phyloP scores from a whole-genome alignment of 805 yeast species.

The Sugiyamaella chiloensis region DNA sequence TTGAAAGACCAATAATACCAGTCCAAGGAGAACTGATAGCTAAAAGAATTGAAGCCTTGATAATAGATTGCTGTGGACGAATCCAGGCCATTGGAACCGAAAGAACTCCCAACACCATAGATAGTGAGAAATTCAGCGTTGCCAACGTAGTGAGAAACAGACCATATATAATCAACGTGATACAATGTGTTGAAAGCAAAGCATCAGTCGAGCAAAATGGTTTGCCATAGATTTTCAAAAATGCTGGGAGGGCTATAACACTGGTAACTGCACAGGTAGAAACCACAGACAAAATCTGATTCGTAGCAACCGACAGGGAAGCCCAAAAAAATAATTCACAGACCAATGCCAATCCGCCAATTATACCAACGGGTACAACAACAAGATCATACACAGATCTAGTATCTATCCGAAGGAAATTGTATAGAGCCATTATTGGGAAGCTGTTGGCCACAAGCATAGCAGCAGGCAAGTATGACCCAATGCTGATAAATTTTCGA shows the following conservation, averaged over 20 bases:
- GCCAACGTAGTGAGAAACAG: slow-evolving; percentile 68
- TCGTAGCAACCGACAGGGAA: slow-evolving; percentile 10
- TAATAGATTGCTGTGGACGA: slow-evolving; percentile 35
- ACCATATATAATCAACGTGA: slow-evolving; percentile 60
- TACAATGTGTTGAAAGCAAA: slow-evolving; percentile 34
- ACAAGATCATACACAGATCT: slow-evolving; percentile 5
- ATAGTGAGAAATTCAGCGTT: slow-evolving; percentile 81
- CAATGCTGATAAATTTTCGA: slow-evolving; percentile 80
- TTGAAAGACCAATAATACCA: slow-evolving; percentile 33
- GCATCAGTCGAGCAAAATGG: slow-evolving; percentile 14
- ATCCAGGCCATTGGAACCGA: slow-evolving; percentile 73
- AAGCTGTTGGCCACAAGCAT: slow-evolving; percentile 65
- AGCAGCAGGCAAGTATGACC: slow-evolving; percentile 87
- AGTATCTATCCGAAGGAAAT: slow-evolving; percentile 21
- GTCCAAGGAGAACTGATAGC: slow-evolving; percentile 43
- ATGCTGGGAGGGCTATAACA: not conserved
- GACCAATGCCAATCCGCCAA: slow-evolving; percentile 1
- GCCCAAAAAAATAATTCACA: slow-evolving; percentile 18
- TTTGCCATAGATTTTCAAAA: not conserved
- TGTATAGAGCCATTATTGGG: slow-evolving; percentile 60
- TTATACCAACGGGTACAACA: slow-evolving; percentile 11
- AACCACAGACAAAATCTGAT: not conserved
- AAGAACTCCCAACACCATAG: slow-evolving; percentile 65
- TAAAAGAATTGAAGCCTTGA: slow-evolving; percentile 36
- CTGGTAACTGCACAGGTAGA: slow-evolving; percentile 1